phyloP scores from a whole-genome alignment of 192 early-diverging fungal species.

The Mycoemilia scoparia region DNA sequence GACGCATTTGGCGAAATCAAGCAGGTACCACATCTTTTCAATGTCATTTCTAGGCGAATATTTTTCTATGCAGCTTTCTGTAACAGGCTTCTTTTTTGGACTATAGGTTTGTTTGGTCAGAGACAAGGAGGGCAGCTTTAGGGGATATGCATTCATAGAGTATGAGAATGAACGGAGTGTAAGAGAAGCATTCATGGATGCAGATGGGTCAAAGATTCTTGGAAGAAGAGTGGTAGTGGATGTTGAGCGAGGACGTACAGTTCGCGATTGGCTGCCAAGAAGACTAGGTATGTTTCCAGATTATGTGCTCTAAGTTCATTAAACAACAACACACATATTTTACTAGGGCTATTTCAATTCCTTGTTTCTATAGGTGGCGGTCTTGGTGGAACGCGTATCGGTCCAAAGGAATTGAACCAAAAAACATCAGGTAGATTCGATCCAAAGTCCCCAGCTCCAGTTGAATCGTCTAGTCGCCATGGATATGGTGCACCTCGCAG shows the following conservation, averaged over 20 bases:
- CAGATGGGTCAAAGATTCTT: conserved; percentile 73
- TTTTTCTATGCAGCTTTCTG: background rate
- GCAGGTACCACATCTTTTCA: background rate
- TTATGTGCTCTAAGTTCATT: too few relatives aligned
- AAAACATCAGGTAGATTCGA: conserved; percentile 18
- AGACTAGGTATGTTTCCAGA: too few relatives aligned
- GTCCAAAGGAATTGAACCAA: conserved; percentile 18
- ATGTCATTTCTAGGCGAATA: background rate
- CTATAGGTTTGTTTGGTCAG: conserved; percentile 50
- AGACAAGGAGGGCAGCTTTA: conserved; percentile 48
- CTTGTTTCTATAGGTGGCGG: too few relatives aligned
- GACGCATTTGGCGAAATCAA: conserved; percentile 64
- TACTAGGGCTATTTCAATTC: too few relatives aligned
- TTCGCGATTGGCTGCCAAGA: conserved; percentile 80
- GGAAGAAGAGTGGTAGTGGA: conserved; percentile 78
- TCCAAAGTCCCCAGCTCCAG: conserved; percentile 2
- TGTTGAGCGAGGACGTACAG: conserved; percentile 90
- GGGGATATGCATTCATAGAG: conserved; percentile 93
- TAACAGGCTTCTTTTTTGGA: background rate
- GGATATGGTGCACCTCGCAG: conserved; percentile 5
- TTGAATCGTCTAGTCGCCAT: conserved; percentile 1
- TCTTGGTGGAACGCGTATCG: conserved; percentile 21
- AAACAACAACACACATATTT: too few relatives aligned
- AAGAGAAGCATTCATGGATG: conserved; percentile 41
- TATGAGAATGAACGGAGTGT: conserved; percentile 76